These are phyloP conservation scores for Cordyceps militaris DNA, from an alignment of 2,329 filamentous ascomycete species.

Conservation along the genomic window DNA sequence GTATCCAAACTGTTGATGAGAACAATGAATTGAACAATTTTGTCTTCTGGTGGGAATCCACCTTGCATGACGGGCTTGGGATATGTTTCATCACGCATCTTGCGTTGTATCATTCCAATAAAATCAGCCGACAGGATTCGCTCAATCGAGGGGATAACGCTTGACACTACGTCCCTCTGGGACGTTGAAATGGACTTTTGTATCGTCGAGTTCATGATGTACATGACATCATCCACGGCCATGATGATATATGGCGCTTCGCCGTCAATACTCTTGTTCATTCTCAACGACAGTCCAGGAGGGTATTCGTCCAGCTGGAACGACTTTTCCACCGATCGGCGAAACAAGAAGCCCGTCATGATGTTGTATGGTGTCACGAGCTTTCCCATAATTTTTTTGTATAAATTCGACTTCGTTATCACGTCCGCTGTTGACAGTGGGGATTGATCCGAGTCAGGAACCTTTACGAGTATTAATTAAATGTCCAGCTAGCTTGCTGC, in stretches of 20 bases:
- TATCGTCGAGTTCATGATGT: constrained; percentile 89
- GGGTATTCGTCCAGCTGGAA: constrained; percentile 94
- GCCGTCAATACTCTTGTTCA: constrained; percentile 62
- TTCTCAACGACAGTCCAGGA: constrained; percentile 67
- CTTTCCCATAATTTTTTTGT: constrained; percentile 67
- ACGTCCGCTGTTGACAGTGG: constrained; percentile 64
- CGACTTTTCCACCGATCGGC: constrained; percentile 91
- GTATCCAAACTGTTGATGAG: constrained; percentile 94
- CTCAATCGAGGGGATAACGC: constrained; percentile 69
- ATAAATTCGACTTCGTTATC: constrained; percentile 69
- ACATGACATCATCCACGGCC: constrained; percentile 98
- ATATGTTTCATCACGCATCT: constrained; percentile 95
- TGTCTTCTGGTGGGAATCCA: constrained; percentile 77
- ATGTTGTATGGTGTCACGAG: constrained; percentile 77
- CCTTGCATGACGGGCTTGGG: constrained; percentile 73
- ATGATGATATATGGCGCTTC: constrained; percentile 89
- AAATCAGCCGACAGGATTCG: constrained; percentile 84
- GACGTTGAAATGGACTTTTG: constrained; percentile 82
- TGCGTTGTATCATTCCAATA: constrained; percentile 92
- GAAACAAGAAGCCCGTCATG: constrained; percentile 95
- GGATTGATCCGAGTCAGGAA: constrained; percentile 45
- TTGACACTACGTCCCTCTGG: constrained; percentile 69
- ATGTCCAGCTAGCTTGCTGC: constrained; percentile 11
- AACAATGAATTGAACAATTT: constrained; percentile 82
- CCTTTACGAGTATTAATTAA: constrained; percentile 30